phyloP scores from a whole-genome alignment of 2,329 filamentous ascomycete species.

The Trichoderma pleuroti region DNA sequence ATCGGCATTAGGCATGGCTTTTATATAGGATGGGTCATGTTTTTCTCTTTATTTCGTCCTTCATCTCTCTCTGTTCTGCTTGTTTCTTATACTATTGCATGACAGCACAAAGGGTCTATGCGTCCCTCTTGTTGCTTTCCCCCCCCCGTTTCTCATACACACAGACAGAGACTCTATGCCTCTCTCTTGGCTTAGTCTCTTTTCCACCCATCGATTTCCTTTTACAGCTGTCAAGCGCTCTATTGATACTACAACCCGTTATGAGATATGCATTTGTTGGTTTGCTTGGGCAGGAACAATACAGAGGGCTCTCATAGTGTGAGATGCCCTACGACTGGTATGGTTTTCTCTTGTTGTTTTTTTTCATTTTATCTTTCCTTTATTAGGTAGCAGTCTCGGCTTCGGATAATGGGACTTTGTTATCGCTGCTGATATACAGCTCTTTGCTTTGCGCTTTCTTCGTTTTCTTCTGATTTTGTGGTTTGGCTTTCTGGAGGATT shows the following conservation, averaged over 20 bases:
- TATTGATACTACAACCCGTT: slow-evolving; percentile 8
- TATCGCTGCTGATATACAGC: not conserved
- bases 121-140: not conserved
- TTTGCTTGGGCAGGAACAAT: slow-evolving; percentile 4
- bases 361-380: not conserved
- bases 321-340: slow-evolving; percentile 3
- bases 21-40: slow-evolving; percentile 19
- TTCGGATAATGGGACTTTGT: not conserved
- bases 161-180: not conserved
- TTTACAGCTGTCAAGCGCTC: slow-evolving; percentile 13
- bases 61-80: slow-evolving; percentile 23
- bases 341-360: slow-evolving; percentile 12
- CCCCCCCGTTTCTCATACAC: not conserved
- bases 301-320: slow-evolving; percentile 9
- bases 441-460: not conserved
- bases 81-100: slow-evolving; percentile 20
- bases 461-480: not conserved
- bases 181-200: not conserved
- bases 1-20: slow-evolving; percentile 20
- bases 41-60: slow-evolving; percentile 17
- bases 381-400: not conserved
- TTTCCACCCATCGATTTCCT: not conserved
- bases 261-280: slow-evolving; percentile 15
- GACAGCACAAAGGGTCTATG: slow-evolving; percentile 24
- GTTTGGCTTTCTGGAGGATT: not conserved